Conservation (phyloP, 2,329 filamentous ascomycete species). For the Zymoseptoria crescenta region DNA sequence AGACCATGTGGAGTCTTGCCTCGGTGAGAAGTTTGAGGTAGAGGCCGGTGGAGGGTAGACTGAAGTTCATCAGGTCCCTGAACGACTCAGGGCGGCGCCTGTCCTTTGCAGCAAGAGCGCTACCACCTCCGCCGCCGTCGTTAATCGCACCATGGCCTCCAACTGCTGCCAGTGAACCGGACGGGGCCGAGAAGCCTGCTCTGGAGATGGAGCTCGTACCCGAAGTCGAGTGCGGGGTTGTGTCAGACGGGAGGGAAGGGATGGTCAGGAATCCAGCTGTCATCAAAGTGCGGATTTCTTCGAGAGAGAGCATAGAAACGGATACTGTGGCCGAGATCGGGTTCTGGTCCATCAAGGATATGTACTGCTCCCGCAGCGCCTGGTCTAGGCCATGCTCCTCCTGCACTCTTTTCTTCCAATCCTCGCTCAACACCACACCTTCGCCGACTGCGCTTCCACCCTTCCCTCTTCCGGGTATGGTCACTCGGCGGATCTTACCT, state of each 20-base stretch:
- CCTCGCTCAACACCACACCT: slow-evolving; percentile 51
- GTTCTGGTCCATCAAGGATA: slow-evolving; percentile 44
- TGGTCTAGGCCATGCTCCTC: slow-evolving; percentile 21
- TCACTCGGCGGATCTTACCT: slow-evolving; percentile 54
- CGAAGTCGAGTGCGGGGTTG: slow-evolving; percentile 36
- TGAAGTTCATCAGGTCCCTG: slow-evolving; percentile 42
- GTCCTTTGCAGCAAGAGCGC: slow-evolving; percentile 25
- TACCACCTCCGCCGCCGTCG: slow-evolving; percentile 51
- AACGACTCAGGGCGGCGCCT: slow-evolving; percentile 5
- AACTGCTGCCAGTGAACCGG: slow-evolving; percentile 61
- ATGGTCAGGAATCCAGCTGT: slow-evolving; percentile 55
- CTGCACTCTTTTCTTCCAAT: slow-evolving; percentile 42
- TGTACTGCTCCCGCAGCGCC: slow-evolving; percentile 45
- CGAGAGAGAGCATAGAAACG: slow-evolving; percentile 34
- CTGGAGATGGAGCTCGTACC: slow-evolving; percentile 48
- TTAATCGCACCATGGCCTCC: slow-evolving; percentile 61
- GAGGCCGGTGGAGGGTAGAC: slow-evolving; percentile 58
- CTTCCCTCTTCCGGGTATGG: slow-evolving; percentile 53
- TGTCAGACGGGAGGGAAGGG: slow-evolving; percentile 42
- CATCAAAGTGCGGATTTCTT: slow-evolving; percentile 52
- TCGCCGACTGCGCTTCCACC: slow-evolving; percentile 55
- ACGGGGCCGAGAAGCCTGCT: slow-evolving; percentile 55
- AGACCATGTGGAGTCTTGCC: slow-evolving; percentile 54
- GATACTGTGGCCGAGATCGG: slow-evolving; percentile 41
- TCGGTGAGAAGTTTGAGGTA: slow-evolving; percentile 59